Conservation (phyloP, 352 stramenopile genomes). For the Phytophthora tentaculata region DNA sequence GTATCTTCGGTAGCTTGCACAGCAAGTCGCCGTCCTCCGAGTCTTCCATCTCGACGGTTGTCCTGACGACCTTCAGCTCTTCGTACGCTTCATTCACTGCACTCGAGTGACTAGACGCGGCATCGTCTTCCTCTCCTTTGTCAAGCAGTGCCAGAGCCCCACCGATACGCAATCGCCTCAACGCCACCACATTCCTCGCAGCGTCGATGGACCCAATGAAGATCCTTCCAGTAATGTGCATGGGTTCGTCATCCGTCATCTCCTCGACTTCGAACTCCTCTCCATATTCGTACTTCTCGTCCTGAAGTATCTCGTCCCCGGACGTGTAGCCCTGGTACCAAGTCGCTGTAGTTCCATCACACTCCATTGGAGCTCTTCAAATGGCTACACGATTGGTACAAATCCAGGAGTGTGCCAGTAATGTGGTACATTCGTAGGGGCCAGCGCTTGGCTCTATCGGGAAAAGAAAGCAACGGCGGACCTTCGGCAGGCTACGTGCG, state of each 20-base stretch:
- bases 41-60: constrained; percentile 57
- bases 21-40: constrained; percentile 58
- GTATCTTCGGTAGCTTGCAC: constrained; percentile 45
- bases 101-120: constrained; percentile 7
- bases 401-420: constrained; percentile 7
- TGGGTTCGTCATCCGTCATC: constrained; percentile 60
- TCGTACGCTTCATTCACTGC: not conserved
- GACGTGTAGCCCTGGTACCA: constrained; percentile 28
- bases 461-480: constrained; percentile 31
- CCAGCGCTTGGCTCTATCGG: constrained; percentile 16
- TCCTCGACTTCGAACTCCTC: constrained; percentile 70
- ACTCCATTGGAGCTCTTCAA: constrained; percentile 1
- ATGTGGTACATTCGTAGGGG: not conserved
- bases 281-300: constrained; percentile 24
- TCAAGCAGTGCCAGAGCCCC: constrained; percentile 53
- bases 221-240: constrained; percentile 50
- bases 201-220: constrained; percentile 79
- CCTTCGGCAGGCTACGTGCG: constrained; percentile 21
- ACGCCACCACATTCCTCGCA: constrained; percentile 47
- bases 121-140: constrained; percentile 28
- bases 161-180: constrained; percentile 47
- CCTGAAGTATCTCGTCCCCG: constrained; percentile 7
- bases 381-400: not conserved
- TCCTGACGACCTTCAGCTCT: constrained; percentile 21
- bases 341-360: constrained; percentile 3